Evolutionary conservation across 768 basidiomycete species (phyloP), one percentile per base, ranked within the genome.

Genomic region (Pisolithus microcarpus): DNA sequence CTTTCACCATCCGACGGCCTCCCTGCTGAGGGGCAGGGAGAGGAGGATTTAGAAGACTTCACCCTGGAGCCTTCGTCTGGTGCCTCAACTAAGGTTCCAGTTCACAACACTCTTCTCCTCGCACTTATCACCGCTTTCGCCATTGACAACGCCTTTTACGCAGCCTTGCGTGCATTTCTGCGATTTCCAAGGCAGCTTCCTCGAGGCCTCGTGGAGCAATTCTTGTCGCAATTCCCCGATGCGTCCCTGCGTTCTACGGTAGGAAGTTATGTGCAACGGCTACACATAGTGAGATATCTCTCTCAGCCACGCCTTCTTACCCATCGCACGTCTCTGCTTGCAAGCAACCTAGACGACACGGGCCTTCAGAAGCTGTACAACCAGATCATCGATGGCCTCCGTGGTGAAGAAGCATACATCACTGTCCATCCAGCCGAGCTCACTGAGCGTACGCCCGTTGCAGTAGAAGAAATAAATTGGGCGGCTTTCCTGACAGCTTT

Each of bases 401-500:
- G 65, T 9, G 80, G 74, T 19, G 64, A 74, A 1, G 66, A 79
- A 38, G 72, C 81, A 1, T 87, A 77, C 67, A 66, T 86, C 47
- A 75, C 81, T 19, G 60, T 75, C 15, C 61, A 72, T 39, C 66
- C 70, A 19, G 65, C 72, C 8, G 59, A 49, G 10, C 54, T 73
- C 21, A 73, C 74, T 3, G 46, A 64, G 2, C 59, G 63, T 16
- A 77, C 65, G 53, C 68, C 74, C 7, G 68, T 85, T 7, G 64
- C 75, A 8, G 67, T 91, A 59, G 75, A 79, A 2, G 78, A 81
- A 53, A 64, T 73, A 8, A 67, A 72, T 26, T 90, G 87, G 86
- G 74, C 75, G 0, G 72, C 78, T 2, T 84, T 91, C 58, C 65
- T 92, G 47, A 72, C 75, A 1, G 80, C 76, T 13, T 88, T 89